Conservation (phyloP, 305 asterid species). For the Caryopteris hybrid region DNA sequence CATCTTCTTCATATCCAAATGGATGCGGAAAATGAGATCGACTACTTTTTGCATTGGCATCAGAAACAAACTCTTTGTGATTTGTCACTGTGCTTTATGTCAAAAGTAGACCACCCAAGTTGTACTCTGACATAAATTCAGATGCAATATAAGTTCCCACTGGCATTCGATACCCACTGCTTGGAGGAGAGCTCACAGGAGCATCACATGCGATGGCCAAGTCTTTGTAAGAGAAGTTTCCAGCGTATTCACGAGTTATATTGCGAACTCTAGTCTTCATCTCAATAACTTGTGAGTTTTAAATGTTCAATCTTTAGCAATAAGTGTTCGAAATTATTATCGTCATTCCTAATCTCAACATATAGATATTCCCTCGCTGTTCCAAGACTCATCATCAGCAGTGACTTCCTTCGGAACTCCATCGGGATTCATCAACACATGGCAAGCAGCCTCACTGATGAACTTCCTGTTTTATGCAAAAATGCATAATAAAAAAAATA, state of each 20-base stretch:
- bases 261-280: slow-evolving; percentile 38
- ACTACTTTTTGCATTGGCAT: slow-evolving; percentile 25
- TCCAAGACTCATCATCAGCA: slow-evolving; percentile 21
- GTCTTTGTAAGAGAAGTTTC: slow-evolving; percentile 17
- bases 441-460: slow-evolving; percentile 23
- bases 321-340: slow-evolving; percentile 26
- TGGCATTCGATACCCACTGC: slow-evolving; percentile 31
- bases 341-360: slow-evolving; percentile 25
- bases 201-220: slow-evolving; percentile 18
- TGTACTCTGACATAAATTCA: slow-evolving; percentile 46
- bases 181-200: slow-evolving; percentile 26
- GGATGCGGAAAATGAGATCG: slow-evolving; percentile 22
- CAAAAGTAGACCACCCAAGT: slow-evolving; percentile 24
- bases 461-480: slow-evolving; percentile 41
- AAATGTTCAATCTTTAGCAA: slow-evolving; percentile 32
- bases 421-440: slow-evolving; percentile 22
- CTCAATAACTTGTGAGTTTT: slow-evolving; percentile 31
- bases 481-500: slow-evolving; percentile 54
- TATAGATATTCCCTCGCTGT: slow-evolving; percentile 26
- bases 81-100: slow-evolving; percentile 30
- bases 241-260: slow-evolving; percentile 30
- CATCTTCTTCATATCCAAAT: slow-evolving; percentile 33
- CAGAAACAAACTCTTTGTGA: slow-evolving; percentile 20
- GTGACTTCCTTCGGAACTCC: slow-evolving; percentile 18
- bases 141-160: slow-evolving; percentile 38